Base-by-base conservation (phyloP, 2,329 filamentous ascomycete species). In the Acarospora socialis region DNA sequence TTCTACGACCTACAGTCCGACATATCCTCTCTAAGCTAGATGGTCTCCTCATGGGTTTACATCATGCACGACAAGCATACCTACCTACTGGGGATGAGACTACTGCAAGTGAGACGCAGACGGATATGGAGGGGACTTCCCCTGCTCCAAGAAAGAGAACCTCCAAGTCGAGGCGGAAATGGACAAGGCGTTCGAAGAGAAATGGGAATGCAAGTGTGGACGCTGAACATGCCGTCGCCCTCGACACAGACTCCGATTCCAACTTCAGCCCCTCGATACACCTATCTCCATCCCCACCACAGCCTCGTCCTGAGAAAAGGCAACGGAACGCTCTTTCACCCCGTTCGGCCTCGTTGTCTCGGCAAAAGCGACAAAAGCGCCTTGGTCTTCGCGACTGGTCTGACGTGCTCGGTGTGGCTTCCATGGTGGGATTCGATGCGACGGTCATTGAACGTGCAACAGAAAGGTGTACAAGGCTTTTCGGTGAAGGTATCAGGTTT, bases 391-490 rank as follows among this genome's bases (percentile, higher is more conserved):
- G 80, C 14, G 80, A 92, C 56, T 95, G 87, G 87, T 79, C 74
- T 43, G 81, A 92, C 43, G 69, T 94, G 2, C 57, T 94, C 17
- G 81, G 81, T 1, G 65, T 83, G 1, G 87, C 87, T 3, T 68
- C 81, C 0, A 57, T 92, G 30, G 70, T 70, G 2, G 82, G 80
- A 0, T 86, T 84, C 54, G 60, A 78, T 1, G 53, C 63, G 0
- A 53, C 59, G 1, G 77, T 74, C 1, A 55, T 94, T 8, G 68
- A 73, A 32, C 70, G 81, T 18, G 70, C 83, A 0, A 69, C 78
- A 2, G 65, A 74, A 46, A 69, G 87, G 29, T 95, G 86, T 46
- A 71, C 78, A 2, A 60, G 69, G 27, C 59, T 93, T 0, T 93
- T 94, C 44, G 68, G 66, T 0, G 70, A 90, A 53, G 60, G 67